Base-by-base conservation (phyloP, 202 grass and related monocot species). In the Eragrostis tef region DNA sequence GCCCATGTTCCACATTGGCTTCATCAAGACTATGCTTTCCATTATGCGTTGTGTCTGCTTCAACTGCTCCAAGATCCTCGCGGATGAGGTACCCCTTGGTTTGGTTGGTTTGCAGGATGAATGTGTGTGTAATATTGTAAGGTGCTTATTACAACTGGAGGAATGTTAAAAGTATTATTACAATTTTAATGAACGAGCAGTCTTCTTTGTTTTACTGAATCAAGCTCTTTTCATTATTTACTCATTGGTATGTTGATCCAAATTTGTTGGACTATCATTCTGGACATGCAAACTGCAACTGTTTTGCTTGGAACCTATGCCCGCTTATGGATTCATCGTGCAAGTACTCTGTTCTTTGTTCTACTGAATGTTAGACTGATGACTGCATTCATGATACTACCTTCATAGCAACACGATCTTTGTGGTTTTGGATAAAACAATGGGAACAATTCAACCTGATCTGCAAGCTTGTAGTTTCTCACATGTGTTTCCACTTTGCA, bases 11-110 rank as follows among this genome's bases (percentile, higher is more conserved):
- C 90, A 97, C 72, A 93, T 96, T 5, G 93, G 93, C 4, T 97
- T 97, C 79, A 80, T 97, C 31, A 93, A 97, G 81, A 89, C 93
- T 36, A 86, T 97, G 20, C 81, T 97, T 6, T 91, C 88, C 17
- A 93, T 97, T 66, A 97, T 97, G 93, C 90, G 94, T 5, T 97
- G 94, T 39, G 94, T 97, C 42, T 97, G 94, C 84, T 97, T 97
- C 84, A 97, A 97, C 79, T 97, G 94, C 72, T 97, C 94, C 81
- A 97, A 97, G 86, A 94, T 97, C 65, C 92, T 97, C 9, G 90
- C 84, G 2, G 91, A 94, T 70, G 94, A 97, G 94, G 94, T 97
- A 87, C 58, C 2, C 9, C 36, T 44, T 4, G 16, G 8, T 69
- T 68, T 54, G 26, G 57, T 62, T 70, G 20, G 41, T 42, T 39